Base-by-base conservation (phyloP, 1,284 basidiomycete species). In the Ceratobasidium sp. region DNA sequence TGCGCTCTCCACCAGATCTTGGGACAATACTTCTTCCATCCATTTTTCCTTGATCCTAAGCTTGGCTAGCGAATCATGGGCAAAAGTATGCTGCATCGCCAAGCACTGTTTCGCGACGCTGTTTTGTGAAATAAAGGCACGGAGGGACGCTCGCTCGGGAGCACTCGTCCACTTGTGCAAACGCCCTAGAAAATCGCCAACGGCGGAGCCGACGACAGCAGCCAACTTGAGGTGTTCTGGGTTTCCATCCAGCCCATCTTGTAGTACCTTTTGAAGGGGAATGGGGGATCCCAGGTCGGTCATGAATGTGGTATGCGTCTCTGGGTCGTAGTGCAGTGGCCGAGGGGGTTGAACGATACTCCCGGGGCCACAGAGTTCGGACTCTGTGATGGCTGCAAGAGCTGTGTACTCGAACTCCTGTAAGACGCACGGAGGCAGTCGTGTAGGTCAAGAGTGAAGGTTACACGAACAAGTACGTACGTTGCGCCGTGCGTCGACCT, bases 281-380 rank as follows among this genome's bases (percentile, higher is more conserved):
- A 47, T 23, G 8, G 52, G 21, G 7, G 47, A 27, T 14, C 27
- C 52, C 6, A 67, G 23, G 42, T 64, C 60, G 4, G 23, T 29
- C 60, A 67, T 56, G 42, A 67, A 67, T 1, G 42, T 56, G 4
- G 62, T 56, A 23, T 67, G 27, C 1, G 53, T 67, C 27, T 56
- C 53, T n/a, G 52, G 52, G 39, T 67, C 62, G 19, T 44, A 67
- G 21, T 67, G 25, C 3, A 67, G 11, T 7, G 53, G 53, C 9
- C 27, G 13, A 42, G 62, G 62, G 9, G 42, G 16, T 16, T 47
- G 62, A 19, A 56, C 62, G 19, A 29, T 47, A 29, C 62, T 56
- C 21, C 47, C 21, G 8, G 41, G 9, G 19, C 54, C 23, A n/a
- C 42, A 53, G 50, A 56, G 30, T 16, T 30, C 41, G 7, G 62